Percentiles rank a stretch among this genome's conserved stretches.
phyloP scores from a whole-genome alignment of 805 yeast genomes.

The Pichia kluyveri region DNA sequence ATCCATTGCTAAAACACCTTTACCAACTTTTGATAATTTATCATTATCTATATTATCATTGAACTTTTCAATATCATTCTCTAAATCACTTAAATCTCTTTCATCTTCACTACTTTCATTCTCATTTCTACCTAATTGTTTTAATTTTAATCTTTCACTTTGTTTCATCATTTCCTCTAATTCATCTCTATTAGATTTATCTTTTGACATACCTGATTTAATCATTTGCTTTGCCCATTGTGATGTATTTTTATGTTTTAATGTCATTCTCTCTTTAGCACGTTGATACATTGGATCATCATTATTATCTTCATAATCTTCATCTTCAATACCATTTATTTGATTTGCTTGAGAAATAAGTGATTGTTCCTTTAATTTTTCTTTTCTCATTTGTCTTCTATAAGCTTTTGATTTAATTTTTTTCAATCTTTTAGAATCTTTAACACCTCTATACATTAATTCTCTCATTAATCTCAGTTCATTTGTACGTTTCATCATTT shows the following conservation, averaged over 20 bases:
- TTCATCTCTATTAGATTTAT: conserved; percentile 73
- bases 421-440: conserved; percentile 81
- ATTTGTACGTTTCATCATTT: conserved; percentile 62
- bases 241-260: conserved; percentile 81
- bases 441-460: conserved; percentile 91
- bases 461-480: conserved; percentile 91
- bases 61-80: conserved; percentile 35
- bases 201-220: conserved; percentile 84
- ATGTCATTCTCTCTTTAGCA: conserved; percentile 87
- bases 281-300: conserved; percentile 67
- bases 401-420: conserved; percentile 91
- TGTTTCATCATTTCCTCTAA: conserved; percentile 90
- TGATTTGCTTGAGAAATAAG: conserved; percentile 47
- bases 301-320: conserved; percentile 35
- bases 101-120: conserved; percentile 32
- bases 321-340: conserved; percentile 33
- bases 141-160: conserved; percentile 67
- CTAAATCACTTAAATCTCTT: conserved; percentile 42
- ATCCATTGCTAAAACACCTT: conserved; percentile 90
- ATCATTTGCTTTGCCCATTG: conserved; percentile 90
- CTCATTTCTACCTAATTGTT: conserved; percentile 46
- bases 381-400: conserved; percentile 80
- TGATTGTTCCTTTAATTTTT: conserved; percentile 58
- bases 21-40: conserved; percentile 45
- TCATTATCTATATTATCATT: conserved; percentile 29